A percentile compares a stretch with the other conserved stretches of the same genome.
phyloP scores from a whole-genome alignment of 2,329 filamentous ascomycete species.

The Stachybotrys chlorohalonatus region DNA sequence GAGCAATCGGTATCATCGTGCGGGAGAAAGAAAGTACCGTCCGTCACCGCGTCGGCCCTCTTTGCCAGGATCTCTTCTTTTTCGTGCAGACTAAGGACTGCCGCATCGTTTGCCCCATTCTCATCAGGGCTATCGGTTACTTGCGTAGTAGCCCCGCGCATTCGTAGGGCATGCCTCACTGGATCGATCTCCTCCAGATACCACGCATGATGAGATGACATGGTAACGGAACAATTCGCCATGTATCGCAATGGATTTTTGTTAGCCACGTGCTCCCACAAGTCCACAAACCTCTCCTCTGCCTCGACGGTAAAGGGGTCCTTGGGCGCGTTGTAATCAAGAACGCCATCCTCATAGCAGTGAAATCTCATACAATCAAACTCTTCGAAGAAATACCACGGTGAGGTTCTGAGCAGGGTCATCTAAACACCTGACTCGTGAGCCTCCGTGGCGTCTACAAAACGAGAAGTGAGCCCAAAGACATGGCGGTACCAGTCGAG shows the following conservation, averaged over 20 bases:
- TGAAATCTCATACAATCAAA: constrained; percentile 8
- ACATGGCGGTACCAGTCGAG: constrained; percentile 18
- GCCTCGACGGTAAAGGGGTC: constrained; percentile 6
- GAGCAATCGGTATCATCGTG: too few relatives aligned
- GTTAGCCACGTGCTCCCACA: constrained; percentile 14
- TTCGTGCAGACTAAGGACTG: too few relatives aligned
- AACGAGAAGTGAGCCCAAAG: constrained; percentile 5
- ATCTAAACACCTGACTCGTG: constrained; percentile 15
- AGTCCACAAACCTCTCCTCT: constrained; percentile 13
- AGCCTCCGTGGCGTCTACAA: constrained; percentile 8
- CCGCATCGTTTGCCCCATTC: too few relatives aligned
- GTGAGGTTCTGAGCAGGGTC: constrained; percentile 10
- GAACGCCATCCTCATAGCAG: constrained; percentile 1
- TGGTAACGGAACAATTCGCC: constrained; percentile 6
- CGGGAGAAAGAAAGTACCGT: too few relatives aligned
- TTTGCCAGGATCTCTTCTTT: too few relatives aligned
- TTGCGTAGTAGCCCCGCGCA: too few relatives aligned
- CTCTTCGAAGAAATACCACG: constrained; percentile 10
- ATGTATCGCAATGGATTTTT: constrained; percentile 11
- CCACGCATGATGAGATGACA: constrained; percentile 4
- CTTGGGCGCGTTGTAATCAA: constrained; percentile 1
- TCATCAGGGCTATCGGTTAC: too few relatives aligned
- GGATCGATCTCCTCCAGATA: constrained; percentile 1
- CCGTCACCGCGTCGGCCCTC: too few relatives aligned
- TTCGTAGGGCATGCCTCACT: background rate